phyloP scores from a whole-genome alignment of 2,329 filamentous ascomycete species.

The Hyphodiscus sp. region DNA sequence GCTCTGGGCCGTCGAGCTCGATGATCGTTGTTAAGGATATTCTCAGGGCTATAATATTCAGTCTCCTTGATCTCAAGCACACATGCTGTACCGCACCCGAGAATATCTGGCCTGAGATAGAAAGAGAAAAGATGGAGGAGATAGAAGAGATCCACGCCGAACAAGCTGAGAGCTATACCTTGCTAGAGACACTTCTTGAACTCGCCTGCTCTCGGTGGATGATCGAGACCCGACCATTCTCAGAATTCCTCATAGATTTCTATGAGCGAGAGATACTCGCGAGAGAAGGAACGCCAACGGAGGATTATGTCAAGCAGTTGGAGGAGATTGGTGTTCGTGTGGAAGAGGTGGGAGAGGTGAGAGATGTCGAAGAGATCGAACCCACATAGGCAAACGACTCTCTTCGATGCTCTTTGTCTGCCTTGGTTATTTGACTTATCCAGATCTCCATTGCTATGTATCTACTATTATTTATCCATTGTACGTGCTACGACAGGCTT shows the following conservation, averaged over 20 bases:
- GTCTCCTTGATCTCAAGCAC: not conserved
- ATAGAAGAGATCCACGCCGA: not conserved
- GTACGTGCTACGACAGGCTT: too few species aligned
- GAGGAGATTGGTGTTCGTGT: not conserved
- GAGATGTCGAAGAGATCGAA: too few species aligned
- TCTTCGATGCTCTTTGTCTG: too few species aligned
- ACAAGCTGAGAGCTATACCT: not conserved
- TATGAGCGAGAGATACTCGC: not conserved
- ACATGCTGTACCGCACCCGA: not conserved
- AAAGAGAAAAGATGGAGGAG: not conserved
- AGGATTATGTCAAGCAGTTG: not conserved
- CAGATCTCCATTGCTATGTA: too few species aligned
- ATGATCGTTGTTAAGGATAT: not conserved
- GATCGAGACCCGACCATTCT: not conserved
- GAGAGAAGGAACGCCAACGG: not conserved
- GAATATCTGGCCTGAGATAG: not conserved
- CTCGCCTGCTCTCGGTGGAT: not conserved
- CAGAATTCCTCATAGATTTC: not conserved
- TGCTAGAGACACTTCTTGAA: not conserved
- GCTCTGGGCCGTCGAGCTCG: not conserved
- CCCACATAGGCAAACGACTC: too few species aligned
- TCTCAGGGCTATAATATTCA: not conserved
- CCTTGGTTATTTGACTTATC: too few species aligned
- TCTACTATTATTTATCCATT: too few species aligned
- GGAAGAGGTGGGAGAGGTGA: not conserved